Conservation (phyloP, 2,329 filamentous ascomycete genomes). For the Cercospora sp. region DNA sequence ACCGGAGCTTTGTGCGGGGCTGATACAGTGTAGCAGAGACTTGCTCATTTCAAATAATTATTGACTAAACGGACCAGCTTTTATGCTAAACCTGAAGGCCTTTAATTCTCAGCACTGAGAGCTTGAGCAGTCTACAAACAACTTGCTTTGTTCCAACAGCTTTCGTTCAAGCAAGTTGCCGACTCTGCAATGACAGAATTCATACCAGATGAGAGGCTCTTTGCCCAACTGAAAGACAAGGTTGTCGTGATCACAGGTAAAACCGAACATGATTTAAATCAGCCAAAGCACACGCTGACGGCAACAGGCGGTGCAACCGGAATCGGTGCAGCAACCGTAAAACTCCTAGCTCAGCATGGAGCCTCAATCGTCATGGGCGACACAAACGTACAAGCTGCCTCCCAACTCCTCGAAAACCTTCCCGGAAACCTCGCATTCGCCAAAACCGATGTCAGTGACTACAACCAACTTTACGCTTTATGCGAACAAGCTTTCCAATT, state of each 20-base stretch:
- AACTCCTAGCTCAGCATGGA: slow-evolving; percentile 42
- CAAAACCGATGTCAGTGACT: slow-evolving; percentile 49
- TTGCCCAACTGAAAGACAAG: slow-evolving; percentile 31
- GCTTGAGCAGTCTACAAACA: too few relatives aligned
- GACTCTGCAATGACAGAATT: slow-evolving; percentile 19
- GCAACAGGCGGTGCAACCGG: slow-evolving; percentile 46
- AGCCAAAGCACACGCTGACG: not conserved
- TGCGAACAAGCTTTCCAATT: slow-evolving; percentile 50
- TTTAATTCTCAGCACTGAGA: not conserved
- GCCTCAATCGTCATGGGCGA: slow-evolving; percentile 51
- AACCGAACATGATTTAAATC: not conserved
- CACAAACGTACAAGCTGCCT: slow-evolving; percentile 25
- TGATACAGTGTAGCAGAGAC: not conserved
- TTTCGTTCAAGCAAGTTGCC: too few relatives aligned
- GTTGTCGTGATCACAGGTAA: slow-evolving; percentile 40
- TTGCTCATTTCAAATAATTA: not conserved
- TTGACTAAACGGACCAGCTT: not conserved
- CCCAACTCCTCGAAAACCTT: slow-evolving; percentile 8
- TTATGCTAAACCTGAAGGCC: not conserved
- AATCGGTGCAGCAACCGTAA: slow-evolving; percentile 48
- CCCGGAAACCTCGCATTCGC: slow-evolving; percentile 41
- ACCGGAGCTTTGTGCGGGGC: not conserved
- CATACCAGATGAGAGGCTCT: slow-evolving; percentile 15
- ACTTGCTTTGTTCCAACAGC: too few relatives aligned
- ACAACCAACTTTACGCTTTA: slow-evolving; percentile 49